Percentiles rank a stretch among this genome's conserved stretches.
These are phyloP conservation scores for Cicer yamashitae DNA, from an alignment of 306 rosid species.

Conservation along the genomic window DNA sequence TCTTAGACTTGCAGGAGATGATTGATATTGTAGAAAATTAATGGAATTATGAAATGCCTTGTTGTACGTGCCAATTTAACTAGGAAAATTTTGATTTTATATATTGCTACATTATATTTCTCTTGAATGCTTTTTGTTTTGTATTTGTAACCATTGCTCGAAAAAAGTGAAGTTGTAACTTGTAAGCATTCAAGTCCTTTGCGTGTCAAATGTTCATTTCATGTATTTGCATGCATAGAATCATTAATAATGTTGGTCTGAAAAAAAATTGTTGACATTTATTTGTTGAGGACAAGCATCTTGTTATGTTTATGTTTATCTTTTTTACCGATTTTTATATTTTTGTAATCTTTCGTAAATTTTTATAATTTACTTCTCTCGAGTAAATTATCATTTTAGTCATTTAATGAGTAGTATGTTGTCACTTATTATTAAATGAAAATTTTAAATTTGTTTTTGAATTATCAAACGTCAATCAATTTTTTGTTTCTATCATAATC, in stretches of 20 bases:
- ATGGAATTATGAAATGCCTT: constrained; percentile 46
- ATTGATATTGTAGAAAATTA: not conserved
- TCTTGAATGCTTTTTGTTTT: constrained; percentile 16
- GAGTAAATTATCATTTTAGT: no score
- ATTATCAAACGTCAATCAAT: no score
- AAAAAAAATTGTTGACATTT: not conserved
- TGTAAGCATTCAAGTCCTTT: not conserved
- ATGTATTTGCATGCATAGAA: constrained; percentile 45
- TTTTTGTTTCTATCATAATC: no score
- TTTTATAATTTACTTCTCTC: not conserved
- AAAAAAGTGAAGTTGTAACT: not conserved
- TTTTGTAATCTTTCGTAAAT: not conserved
- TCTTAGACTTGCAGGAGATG: not conserved
- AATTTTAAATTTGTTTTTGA: no score
- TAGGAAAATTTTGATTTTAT: constrained; percentile 13
- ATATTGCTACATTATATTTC: not conserved
- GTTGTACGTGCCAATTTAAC: constrained; percentile 56
- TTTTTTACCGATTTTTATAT: not conserved
- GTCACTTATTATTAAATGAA: no score
- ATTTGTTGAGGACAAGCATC: not conserved
- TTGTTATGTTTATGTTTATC: not conserved
- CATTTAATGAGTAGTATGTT: no score
- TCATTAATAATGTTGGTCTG: not conserved
- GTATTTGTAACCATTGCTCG: not conserved
- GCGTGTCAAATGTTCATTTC: constrained; percentile 43